A percentile compares a stretch with the other conserved stretches of the same genome.
phyloP scores from a whole-genome alignment of 192 early-diverging fungal genomes.

The Coemansia sp. region DNA sequence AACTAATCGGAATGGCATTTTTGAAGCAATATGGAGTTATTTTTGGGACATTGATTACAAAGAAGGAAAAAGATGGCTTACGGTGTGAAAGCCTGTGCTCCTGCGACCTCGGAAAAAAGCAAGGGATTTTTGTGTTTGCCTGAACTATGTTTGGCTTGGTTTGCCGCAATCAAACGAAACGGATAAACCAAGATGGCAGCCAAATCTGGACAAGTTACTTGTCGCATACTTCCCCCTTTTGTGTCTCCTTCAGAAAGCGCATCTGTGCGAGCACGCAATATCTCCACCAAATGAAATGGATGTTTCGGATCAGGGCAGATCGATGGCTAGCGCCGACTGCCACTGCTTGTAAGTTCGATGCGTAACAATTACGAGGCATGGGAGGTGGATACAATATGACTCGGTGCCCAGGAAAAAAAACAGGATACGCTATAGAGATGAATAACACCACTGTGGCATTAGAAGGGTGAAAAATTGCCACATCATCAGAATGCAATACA shows the following conservation, averaged over 20 bases:
- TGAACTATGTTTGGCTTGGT: background rate
- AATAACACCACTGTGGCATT: background rate
- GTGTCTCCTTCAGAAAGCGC: too few species aligned
- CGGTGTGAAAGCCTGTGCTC: background rate
- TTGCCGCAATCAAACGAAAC: too few species aligned
- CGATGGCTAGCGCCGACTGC: background rate
- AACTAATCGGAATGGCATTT: conserved; percentile 4
- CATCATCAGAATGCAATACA: background rate
- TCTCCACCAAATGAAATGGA: background rate
- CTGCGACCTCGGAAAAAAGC: background rate
- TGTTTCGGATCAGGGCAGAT: background rate
- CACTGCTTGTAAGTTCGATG: background rate
- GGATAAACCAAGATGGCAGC: too few species aligned
- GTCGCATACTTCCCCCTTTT: too few species aligned
- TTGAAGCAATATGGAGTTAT: background rate
- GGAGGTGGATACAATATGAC: background rate
- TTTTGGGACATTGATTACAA: background rate
- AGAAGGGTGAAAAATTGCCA: background rate
- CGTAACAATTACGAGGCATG: background rate
- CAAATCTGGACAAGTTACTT: too few species aligned
- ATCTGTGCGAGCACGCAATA: background rate
- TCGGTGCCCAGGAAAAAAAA: background rate
- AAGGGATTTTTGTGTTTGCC: background rate
- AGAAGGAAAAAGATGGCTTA: background rate
- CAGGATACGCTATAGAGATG: background rate